Percentiles rank a stretch among this genome's conserved stretches.
phyloP scores from a whole-genome alignment of 768 basidiomycete genomes.

The Fomitopsis serialis region DNA sequence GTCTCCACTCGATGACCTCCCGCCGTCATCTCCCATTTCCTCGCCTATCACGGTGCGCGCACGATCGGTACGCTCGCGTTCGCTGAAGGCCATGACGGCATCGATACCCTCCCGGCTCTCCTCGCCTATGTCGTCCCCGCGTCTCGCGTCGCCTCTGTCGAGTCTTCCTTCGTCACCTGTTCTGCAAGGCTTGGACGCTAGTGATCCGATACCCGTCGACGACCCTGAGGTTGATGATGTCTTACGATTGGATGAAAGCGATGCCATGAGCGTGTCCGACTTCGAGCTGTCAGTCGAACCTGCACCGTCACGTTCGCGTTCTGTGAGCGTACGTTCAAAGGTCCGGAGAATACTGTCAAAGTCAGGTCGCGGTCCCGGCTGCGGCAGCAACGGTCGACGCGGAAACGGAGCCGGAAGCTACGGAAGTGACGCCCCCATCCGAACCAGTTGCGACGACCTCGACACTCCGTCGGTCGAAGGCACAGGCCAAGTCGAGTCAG shows the following conservation, averaged over 20 bases:
- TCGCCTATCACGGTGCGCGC: neutral
- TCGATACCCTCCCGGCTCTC: slow-evolving; percentile 11
- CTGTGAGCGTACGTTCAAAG: too few species aligned
- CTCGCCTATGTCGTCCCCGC: neutral
- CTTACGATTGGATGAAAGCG: neutral
- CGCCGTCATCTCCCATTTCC: neutral
- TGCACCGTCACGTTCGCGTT: too few species aligned
- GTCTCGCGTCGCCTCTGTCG: neutral
- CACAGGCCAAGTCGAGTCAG: neutral
- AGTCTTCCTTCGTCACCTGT: neutral
- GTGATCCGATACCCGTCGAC: neutral
- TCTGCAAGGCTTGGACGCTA: neutral
- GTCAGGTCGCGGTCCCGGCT: too few species aligned
- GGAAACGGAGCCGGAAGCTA: too few species aligned
- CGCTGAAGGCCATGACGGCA: neutral
- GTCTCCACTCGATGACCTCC: neutral
- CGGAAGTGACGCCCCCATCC: too few species aligned
- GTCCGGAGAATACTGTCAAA: too few species aligned
- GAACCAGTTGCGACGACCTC: too few species aligned
- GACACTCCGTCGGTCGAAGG: neutral
- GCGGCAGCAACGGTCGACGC: too few species aligned
- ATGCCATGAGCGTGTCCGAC: neutral
- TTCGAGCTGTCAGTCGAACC: neutral
- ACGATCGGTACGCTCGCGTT: neutral
- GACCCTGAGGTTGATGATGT: neutral